Percentiles rank a stretch among this genome's conserved stretches.
These are phyloP conservation scores for Populus simonii DNA, from an alignment of 345 rosid genomes.

Conservation along the genomic window DNA sequence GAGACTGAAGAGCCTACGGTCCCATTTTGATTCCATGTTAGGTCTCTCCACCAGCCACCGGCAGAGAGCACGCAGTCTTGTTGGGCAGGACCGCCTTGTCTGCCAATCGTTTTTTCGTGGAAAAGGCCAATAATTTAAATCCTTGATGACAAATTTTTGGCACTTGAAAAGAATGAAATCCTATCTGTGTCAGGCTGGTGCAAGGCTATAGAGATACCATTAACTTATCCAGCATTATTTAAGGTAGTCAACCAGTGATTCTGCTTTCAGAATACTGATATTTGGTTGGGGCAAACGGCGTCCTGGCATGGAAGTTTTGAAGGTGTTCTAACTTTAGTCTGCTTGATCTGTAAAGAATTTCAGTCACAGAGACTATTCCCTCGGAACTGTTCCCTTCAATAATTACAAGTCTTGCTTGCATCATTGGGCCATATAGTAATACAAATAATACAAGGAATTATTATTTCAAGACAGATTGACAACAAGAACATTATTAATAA, in stretches of 20 bases:
- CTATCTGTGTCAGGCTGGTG: background rate
- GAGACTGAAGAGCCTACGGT: background rate
- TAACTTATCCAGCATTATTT: background rate
- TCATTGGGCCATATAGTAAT: background rate
- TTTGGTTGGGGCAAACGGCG: background rate
- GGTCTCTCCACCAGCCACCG: background rate
- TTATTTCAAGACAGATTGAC: conserved; percentile 7
- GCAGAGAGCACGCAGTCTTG: background rate
- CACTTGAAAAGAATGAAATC: conserved; percentile 13
- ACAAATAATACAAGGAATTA: conserved; percentile 7
- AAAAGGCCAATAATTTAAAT: background rate
- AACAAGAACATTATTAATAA: conserved; percentile 4
- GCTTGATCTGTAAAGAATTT: background rate
- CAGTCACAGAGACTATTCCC: background rate
- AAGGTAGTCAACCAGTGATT: background rate
- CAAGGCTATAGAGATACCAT: background rate
- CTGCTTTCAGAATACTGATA: background rate
- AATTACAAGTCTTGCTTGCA: background rate
- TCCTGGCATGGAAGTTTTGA: background rate
- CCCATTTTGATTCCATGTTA: background rate
- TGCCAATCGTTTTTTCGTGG: background rate
- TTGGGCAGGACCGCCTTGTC: background rate
- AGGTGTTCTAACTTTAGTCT: background rate
- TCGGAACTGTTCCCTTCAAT: background rate
- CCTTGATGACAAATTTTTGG: background rate